A percentile compares a stretch with the other conserved stretches of the same genome.
Conservation (phyloP, 2,329 filamentous ascomycete genomes). For the Cytospora paraplurivora region DNA sequence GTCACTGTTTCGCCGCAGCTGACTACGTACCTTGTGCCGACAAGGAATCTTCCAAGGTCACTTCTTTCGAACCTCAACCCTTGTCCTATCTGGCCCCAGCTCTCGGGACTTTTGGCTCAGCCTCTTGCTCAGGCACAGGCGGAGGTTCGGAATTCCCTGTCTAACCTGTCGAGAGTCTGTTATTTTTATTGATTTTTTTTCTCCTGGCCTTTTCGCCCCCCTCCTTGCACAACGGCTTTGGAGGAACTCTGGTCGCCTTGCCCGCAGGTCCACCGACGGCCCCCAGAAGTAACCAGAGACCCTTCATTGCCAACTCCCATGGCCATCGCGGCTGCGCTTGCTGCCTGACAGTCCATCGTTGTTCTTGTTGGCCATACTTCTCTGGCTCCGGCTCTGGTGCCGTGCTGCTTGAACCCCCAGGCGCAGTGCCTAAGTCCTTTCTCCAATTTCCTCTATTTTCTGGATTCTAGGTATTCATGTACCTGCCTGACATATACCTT, state of each 20-base stretch:
- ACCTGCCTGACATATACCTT: conserved; percentile 43
- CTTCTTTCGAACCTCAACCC: conserved; percentile 25
- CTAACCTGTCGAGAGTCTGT: conserved; percentile 18
- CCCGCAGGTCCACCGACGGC: conserved; percentile 18
- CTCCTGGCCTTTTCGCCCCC: conserved; percentile 12
- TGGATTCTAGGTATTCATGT: conserved; percentile 38
- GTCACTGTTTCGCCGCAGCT: conserved; percentile 18
- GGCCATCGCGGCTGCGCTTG: conserved; percentile 38
- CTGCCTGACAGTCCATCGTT: conserved; percentile 39
- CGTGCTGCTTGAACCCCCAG: conserved; percentile 20
- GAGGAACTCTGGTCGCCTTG: conserved; percentile 23
- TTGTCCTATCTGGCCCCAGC: conserved; percentile 24
- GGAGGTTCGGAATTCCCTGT: conserved; percentile 26
- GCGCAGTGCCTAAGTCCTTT: conserved; percentile 27
- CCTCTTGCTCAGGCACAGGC: conserved; percentile 17
- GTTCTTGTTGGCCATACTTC: conserved; percentile 19
- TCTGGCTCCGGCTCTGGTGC: conserved; percentile 29
- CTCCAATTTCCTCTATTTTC: conserved; percentile 29
- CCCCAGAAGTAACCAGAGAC: conserved; percentile 1
- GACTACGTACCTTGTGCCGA: conserved; percentile 26
- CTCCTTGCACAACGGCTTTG: conserved; percentile 17
- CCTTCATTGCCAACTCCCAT: conserved; percentile 14
- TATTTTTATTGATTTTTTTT: too few relatives aligned
- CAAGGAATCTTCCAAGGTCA: conserved; percentile 12
- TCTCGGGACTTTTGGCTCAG: conserved; percentile 4